A percentile compares a stretch with the other conserved stretches of the same genome.
Evolutionary conservation across 306 rosid genomes (phyloP).

Genomic region (Biancaea sappan): DNA sequence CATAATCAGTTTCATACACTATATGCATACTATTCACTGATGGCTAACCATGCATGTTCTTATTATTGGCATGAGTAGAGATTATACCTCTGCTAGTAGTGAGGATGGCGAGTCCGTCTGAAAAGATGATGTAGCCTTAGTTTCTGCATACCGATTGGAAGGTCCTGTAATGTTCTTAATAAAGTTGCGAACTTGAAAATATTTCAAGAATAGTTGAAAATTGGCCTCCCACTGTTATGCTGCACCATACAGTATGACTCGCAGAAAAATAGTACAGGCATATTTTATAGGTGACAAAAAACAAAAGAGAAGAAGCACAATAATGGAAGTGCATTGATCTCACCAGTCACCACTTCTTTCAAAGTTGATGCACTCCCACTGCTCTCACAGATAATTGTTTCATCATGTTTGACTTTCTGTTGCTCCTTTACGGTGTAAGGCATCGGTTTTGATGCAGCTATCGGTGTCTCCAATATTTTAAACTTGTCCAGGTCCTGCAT

Average conservation of each 20-base stretch:
- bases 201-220: background rate
- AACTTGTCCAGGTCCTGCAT: slow-evolving; percentile 45
- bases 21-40: too few relatives aligned
- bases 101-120: slow-evolving; percentile 33
- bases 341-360: slow-evolving; percentile 20
- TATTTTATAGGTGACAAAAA: background rate
- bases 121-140: slow-evolving; percentile 18
- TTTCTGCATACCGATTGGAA: slow-evolving; percentile 40
- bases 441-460: slow-evolving; percentile 31
- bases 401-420: slow-evolving; percentile 24
- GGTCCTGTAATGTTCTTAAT: background rate
- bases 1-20: too few relatives aligned
- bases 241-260: slow-evolving; percentile 1
- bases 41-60: too few relatives aligned
- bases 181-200: background rate
- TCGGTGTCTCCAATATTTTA: slow-evolving; percentile 28
- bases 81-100: slow-evolving; percentile 43
- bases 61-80: background rate
- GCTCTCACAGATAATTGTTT: slow-evolving; percentile 19
- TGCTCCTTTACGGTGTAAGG: slow-evolving; percentile 20
- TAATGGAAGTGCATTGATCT: background rate
- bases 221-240: background rate
- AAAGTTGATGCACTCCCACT: slow-evolving; percentile 33
- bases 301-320: background rate
- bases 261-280: background rate